Conservation (phyloP, 2,329 filamentous ascomycete species). For the Colletotrichum sp. region DNA sequence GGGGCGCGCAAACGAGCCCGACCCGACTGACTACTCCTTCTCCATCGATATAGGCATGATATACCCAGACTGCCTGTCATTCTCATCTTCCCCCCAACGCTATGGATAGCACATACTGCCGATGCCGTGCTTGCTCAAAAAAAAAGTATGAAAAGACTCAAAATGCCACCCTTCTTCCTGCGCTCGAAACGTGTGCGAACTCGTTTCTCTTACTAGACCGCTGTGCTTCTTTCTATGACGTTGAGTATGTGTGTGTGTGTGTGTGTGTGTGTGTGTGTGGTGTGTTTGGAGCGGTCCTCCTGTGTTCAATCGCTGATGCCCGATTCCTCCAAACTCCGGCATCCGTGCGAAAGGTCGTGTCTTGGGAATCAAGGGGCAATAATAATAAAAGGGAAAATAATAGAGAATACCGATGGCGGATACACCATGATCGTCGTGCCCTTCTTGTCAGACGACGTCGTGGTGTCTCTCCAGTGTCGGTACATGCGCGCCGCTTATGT, state of each 20-base stretch:
- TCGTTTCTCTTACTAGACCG: not conserved
- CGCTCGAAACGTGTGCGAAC: not conserved
- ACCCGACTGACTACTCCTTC: not conserved
- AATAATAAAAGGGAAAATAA: not conserved
- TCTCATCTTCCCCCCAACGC: not conserved
- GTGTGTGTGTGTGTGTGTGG: not conserved
- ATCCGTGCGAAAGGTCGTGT: not conserved
- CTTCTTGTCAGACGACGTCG: not conserved
- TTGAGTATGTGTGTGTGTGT: not conserved
- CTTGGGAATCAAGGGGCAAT: not conserved
- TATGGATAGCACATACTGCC: not conserved
- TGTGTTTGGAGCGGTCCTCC: not conserved
- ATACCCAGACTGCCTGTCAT: not conserved
- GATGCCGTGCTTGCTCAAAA: not conserved
- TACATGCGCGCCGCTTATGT: not conserved
- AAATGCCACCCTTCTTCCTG: not conserved
- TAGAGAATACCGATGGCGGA: not conserved
- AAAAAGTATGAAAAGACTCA: not conserved
- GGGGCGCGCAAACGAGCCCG: not conserved
- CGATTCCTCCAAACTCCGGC: conserved; percentile 1
- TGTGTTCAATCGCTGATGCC: not conserved
- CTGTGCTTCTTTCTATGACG: not conserved
- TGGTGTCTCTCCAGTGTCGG: not conserved
- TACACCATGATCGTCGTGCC: not conserved
- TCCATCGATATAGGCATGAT: not conserved